Evolutionary conservation across 1,284 basidiomycete species (phyloP).

Genomic region (Bjerkandera adusta): DNA sequence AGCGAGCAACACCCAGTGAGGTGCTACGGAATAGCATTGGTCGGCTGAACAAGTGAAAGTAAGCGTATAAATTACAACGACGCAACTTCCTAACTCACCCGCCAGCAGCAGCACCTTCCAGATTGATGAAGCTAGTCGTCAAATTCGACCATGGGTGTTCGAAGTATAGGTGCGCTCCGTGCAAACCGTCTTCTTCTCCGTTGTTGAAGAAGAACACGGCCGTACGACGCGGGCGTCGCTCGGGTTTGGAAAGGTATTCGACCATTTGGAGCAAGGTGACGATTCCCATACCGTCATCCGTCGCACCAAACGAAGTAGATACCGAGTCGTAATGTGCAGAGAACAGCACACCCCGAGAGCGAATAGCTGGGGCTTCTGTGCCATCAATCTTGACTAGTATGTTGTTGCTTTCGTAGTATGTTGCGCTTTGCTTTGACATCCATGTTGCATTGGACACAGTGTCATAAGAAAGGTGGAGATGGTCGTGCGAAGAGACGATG

Average conservation of each 20-base stretch:
- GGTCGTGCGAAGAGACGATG: slow-evolving; percentile 40
- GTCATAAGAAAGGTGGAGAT: slow-evolving; percentile 55
- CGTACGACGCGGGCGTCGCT: slow-evolving; percentile 47
- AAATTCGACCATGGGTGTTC: slow-evolving; percentile 72
- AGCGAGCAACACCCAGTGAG: slow-evolving; percentile 45
- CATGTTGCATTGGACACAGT: slow-evolving; percentile 56
- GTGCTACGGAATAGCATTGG: slow-evolving; percentile 67
- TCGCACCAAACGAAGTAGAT: slow-evolving; percentile 70
- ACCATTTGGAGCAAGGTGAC: slow-evolving; percentile 66
- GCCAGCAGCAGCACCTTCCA: slow-evolving; percentile 79
- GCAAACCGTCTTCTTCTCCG: slow-evolving; percentile 73
- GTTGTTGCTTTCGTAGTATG: slow-evolving; percentile 75
- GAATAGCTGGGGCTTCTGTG: slow-evolving; percentile 28
- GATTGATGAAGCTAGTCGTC: slow-evolving; percentile 66
- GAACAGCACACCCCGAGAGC: slow-evolving; percentile 58
- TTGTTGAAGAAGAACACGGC: slow-evolving; percentile 82
- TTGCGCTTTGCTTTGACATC: slow-evolving; percentile 28
- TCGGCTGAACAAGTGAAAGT: slow-evolving; percentile 38
- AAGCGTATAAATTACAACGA: not conserved
- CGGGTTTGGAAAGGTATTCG: slow-evolving; percentile 47
- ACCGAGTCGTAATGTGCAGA: slow-evolving; percentile 82
- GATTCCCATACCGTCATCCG: slow-evolving; percentile 76
- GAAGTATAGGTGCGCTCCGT: slow-evolving; percentile 65
- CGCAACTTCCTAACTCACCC: slow-evolving; percentile 45
- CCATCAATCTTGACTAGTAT: slow-evolving; percentile 71